Evolutionary conservation across 768 basidiomycete species (phyloP).

Genomic region (Pleurotus citrinopileatus): DNA sequence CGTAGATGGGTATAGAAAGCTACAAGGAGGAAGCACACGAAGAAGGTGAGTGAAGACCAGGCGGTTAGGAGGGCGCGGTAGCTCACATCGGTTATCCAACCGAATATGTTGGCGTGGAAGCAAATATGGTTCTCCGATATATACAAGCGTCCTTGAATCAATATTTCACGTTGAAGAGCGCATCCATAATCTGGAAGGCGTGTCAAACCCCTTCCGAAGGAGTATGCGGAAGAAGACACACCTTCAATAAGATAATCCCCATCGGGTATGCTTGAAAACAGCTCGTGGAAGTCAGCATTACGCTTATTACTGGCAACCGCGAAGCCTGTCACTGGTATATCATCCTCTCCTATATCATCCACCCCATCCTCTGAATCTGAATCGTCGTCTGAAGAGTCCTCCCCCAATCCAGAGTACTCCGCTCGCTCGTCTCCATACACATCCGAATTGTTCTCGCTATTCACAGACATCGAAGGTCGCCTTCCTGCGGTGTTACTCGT

Average conservation of each 20-base stretch:
- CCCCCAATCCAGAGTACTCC: slow-evolving; percentile 25
- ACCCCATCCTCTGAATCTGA: slow-evolving; percentile 17
- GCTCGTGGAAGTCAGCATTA: slow-evolving; percentile 93
- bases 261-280: slow-evolving; percentile 87
- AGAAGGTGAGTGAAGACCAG: slow-evolving; percentile 3
- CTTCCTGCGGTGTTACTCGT: slow-evolving; percentile 11
- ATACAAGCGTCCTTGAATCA: slow-evolving; percentile 94
- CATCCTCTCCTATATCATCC: slow-evolving; percentile 58
- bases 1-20: slow-evolving; percentile 86
- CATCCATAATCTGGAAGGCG: slow-evolving; percentile 85
- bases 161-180: slow-evolving; percentile 92
- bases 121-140: slow-evolving; percentile 99
- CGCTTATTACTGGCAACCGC: slow-evolving; percentile 94
- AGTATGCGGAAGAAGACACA: slow-evolving; percentile 31
- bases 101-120: slow-evolving; percentile 99
- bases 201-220: background rate
- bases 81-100: slow-evolving; percentile 96
- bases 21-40: slow-evolving; percentile 28
- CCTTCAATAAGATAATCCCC: slow-evolving; percentile 99
- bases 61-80: background rate
- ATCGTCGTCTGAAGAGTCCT: slow-evolving; percentile 21
- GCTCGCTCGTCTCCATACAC: slow-evolving; percentile 24
- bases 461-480: slow-evolving; percentile 22
- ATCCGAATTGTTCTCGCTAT: slow-evolving; percentile 31
- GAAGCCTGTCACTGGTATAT: slow-evolving; percentile 93